Base-by-base conservation (phyloP, 176 grass and related monocot genomes). In the Aegilops speltoides region DNA sequence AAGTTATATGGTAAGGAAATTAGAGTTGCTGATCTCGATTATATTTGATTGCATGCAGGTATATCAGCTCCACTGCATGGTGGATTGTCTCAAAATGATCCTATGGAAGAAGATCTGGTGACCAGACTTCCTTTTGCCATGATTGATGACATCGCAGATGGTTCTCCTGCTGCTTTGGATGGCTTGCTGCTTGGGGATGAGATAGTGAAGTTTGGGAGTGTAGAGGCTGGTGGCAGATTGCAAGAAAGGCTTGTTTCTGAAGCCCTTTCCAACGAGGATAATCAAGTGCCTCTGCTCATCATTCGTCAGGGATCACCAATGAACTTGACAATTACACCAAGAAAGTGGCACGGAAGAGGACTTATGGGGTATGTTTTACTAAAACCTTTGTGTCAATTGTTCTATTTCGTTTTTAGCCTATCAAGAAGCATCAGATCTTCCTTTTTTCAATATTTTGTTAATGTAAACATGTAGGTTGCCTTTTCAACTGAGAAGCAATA, bases 131-230 rank as follows among this genome's bases (percentile, higher is more conserved):
- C 96, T 62, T 98, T 98, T 86, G 96, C 96, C 31, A 87, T 90
- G 78, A 89, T 98, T 84, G 93, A 98, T 88, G 96, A 98, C 86
- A 91, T 98, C 22, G 76, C 87, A 22, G 96, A 98, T 79, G 91
- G 85, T 83, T 98, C 96, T 80, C 90, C 97, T 38, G 90, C 94
- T 50, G 50, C 92, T 54, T 52, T 91, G 41, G 92, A 96, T 79
- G 94, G 94, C 63, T 88, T 99, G 86, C 90, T 93, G 41, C 90
- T 96, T 79, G 90, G 94, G 14, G 94, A 99, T 62, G 94, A 96
- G 82, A 96, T 99, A 80, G 85, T 96, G 34, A 96, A 96, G 68
- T 99, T 96, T 88, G 94, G 97, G 24, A 96, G 80, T 80, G 94
- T 94, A 23, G 92, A 93, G 85, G 90, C 88, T 70, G 92, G 94